Conservation (phyloP, 495 filamentous ascomycete species). For the Daldinia vernicosa region DNA sequence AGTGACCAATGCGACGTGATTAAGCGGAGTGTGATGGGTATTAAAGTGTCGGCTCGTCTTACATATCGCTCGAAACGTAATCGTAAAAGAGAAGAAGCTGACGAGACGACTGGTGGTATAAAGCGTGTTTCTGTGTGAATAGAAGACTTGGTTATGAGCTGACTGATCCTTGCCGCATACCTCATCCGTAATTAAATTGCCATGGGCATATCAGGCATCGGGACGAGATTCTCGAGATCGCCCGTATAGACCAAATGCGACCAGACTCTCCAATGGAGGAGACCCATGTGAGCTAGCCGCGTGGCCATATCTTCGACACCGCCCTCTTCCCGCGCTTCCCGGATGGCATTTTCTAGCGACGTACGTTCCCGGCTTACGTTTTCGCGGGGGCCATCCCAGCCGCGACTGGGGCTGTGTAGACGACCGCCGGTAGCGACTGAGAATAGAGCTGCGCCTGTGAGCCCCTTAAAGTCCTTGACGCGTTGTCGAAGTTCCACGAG, state of each 20-base stretch:
- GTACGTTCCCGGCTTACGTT: constrained; percentile 41
- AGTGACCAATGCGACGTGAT: constrained; percentile 33
- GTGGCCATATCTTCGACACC: constrained; percentile 74
- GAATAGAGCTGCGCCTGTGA: constrained; percentile 61
- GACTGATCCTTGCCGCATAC: constrained; percentile 1
- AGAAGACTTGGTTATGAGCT: constrained; percentile 5
- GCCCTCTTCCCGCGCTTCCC: constrained; percentile 57
- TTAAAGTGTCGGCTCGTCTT: constrained; percentile 28
- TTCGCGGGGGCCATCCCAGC: constrained; percentile 41
- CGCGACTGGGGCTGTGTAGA: constrained; percentile 42
- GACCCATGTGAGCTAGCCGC: constrained; percentile 78
- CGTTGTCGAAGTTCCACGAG: constrained; percentile 54
- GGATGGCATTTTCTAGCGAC: constrained; percentile 33
- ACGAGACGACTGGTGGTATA: constrained; percentile 29
- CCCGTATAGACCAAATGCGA: constrained; percentile 70
- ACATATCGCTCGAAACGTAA: constrained; percentile 23
- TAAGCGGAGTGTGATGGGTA: constrained; percentile 36
- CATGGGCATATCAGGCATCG: constrained; percentile 41
- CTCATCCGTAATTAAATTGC: constrained; percentile 31
- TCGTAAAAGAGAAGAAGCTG: constrained; percentile 16
- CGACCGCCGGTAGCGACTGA: constrained; percentile 59
- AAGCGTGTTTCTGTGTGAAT: constrained; percentile 19
- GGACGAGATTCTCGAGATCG: constrained; percentile 42
- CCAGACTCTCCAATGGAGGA: constrained; percentile 91
- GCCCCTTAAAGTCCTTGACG: constrained; percentile 58